Evolutionary conservation across 2,329 filamentous ascomycete species (phyloP).

Genomic region (Cordyceps sp.): DNA sequence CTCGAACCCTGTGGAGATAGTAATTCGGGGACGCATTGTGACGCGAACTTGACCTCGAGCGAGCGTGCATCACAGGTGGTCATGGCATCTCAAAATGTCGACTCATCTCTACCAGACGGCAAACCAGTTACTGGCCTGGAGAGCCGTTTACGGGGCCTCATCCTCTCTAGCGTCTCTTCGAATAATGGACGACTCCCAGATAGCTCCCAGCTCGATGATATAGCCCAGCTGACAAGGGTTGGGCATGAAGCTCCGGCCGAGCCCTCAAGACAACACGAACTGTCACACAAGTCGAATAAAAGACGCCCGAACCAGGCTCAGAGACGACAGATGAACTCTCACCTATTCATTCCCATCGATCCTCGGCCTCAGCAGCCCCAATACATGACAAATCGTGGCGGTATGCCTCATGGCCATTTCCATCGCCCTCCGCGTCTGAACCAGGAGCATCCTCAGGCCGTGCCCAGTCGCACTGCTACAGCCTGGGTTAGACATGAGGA

Average conservation of each 20-base stretch:
- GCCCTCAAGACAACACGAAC: not conserved
- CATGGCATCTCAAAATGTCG: not conserved
- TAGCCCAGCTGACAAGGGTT: not conserved
- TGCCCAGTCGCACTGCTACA: too few relatives aligned
- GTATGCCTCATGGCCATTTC: too few relatives aligned
- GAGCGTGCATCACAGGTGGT: too few relatives aligned
- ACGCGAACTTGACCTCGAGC: too few relatives aligned
- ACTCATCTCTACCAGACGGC: not conserved
- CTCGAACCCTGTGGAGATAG: too few relatives aligned
- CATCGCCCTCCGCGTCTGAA: too few relatives aligned
- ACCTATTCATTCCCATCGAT: constrained; percentile 39
- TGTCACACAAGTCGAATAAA: constrained; percentile 15
- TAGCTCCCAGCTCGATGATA: not conserved
- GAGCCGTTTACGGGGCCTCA: constrained; percentile 40
- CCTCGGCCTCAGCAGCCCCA: constrained; percentile 17
- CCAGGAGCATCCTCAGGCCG: too few relatives aligned
- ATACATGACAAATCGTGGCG: too few relatives aligned
- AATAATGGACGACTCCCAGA: not conserved
- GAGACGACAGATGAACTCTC: constrained; percentile 43
- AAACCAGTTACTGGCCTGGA: constrained; percentile 23
- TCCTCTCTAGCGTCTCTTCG: constrained; percentile 32
- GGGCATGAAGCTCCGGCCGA: too few relatives aligned
- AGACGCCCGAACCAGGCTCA: constrained; percentile 47
- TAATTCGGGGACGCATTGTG: too few relatives aligned
- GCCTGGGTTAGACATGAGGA: too few relatives aligned